Conservation (phyloP, 306 rosid genomes). For the Mimosa bimucronata region DNA sequence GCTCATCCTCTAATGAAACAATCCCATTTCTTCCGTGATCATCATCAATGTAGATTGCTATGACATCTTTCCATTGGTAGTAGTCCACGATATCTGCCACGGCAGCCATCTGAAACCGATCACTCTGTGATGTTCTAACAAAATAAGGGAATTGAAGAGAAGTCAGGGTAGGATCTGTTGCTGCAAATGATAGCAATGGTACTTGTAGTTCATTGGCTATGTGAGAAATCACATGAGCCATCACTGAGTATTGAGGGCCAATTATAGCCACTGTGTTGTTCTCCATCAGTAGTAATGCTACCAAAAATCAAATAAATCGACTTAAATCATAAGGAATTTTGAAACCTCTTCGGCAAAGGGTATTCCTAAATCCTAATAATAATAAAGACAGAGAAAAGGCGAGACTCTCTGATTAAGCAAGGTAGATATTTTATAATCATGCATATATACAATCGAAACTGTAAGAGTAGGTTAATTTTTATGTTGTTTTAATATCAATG, state of each 20-base stretch:
- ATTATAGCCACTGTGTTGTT: constrained; percentile 55
- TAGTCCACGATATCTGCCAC: constrained; percentile 63
- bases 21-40: no score
- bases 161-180: no score
- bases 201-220: no score
- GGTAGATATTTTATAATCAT: neutral
- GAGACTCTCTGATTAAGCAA: neutral
- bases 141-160: constrained; percentile 81
- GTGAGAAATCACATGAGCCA: no score
- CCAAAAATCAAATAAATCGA: neutral
- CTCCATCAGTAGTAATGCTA: constrained; percentile 59
- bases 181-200: no score
- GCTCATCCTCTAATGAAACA: no score
- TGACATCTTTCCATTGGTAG: constrained; percentile 80
- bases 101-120: constrained; percentile 76
- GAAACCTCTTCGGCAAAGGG: neutral
- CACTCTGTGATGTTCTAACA: constrained; percentile 66
- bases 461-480: no score
- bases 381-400: neutral
- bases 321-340: neutral
- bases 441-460: neutral
- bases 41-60: no score
- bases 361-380: neutral
- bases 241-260: no score
- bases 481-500: no score